Evolutionary conservation across 2,329 filamentous ascomycete species (phyloP).

Genomic region (Fusarium liriodendri): DNA sequence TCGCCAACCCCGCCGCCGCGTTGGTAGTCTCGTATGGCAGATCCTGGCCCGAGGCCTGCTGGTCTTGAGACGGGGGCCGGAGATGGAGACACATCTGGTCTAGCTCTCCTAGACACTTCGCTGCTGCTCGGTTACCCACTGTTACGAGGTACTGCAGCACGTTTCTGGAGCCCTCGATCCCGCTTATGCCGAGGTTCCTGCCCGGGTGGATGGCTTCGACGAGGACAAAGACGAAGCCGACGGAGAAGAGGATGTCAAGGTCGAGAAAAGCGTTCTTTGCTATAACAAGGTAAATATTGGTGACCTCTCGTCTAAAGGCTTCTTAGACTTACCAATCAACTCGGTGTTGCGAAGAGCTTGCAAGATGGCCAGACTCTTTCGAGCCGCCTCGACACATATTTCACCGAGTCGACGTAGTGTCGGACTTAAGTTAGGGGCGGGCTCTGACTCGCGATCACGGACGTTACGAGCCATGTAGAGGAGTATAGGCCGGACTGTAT

Average conservation of each 20-base stretch:
- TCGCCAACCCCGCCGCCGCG: neutral
- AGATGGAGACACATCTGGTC: conserved; percentile 31
- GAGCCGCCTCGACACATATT: conserved; percentile 28
- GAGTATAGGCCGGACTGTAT: conserved; percentile 25
- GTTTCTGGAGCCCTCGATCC: conserved; percentile 20
- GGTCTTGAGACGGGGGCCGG: conserved; percentile 9
- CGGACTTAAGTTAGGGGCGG: conserved; percentile 9
- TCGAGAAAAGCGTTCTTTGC: conserved; percentile 31
- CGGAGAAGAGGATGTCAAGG: conserved; percentile 26
- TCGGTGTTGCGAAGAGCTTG: conserved; percentile 21
- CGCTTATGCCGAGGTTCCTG: conserved; percentile 4
- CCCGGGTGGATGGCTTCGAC: conserved; percentile 19
- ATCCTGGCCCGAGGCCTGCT: conserved; percentile 5
- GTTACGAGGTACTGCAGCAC: conserved; percentile 22
- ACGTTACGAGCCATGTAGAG: conserved; percentile 26
- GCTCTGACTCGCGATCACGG: conserved; percentile 10
- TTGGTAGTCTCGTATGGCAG: conserved; percentile 3
- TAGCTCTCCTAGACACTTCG: conserved; percentile 21
- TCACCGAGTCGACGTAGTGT: conserved; percentile 26
- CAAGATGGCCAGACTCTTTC: conserved; percentile 22
- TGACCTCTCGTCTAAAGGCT: neutral
- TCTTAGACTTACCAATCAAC: conserved; percentile 6
- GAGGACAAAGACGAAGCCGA: conserved; percentile 29
- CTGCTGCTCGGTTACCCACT: conserved; percentile 26
- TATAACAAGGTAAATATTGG: neutral